A percentile compares a stretch with the other conserved stretches of the same genome.
Evolutionary conservation across 1,284 basidiomycete genomes (phyloP).

Genomic region (Cutaneotrichosporon mucoides): DNA sequence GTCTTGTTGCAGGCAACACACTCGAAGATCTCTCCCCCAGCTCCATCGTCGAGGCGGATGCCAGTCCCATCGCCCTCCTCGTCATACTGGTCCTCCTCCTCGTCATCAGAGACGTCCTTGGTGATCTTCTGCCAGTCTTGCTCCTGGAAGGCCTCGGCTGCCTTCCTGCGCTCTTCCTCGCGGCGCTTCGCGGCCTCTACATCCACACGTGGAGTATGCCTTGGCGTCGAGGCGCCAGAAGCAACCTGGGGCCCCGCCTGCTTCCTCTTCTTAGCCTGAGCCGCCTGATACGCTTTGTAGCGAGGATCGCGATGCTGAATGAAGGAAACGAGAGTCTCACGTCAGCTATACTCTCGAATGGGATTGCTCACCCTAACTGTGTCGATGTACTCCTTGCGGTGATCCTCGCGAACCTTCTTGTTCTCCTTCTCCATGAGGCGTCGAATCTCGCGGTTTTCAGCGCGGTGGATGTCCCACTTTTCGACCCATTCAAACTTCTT

Average conservation of each 20-base stretch:
- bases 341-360: neutral
- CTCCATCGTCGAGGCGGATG: conserved; percentile 31
- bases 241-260: conserved; percentile 4
- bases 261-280: conserved; percentile 48
- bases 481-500: conserved; percentile 92
- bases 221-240: conserved; percentile 20
- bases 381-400: conserved; percentile 89
- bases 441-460: conserved; percentile 78
- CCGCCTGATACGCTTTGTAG: conserved; percentile 67
- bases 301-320: conserved; percentile 91
- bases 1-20: conserved; percentile 93
- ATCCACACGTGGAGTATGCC: conserved; percentile 23
- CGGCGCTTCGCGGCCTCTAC: conserved; percentile 22
- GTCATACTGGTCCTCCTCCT: conserved; percentile 46
- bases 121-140: conserved; percentile 78
- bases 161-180: conserved; percentile 27
- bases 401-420: conserved; percentile 81
- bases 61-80: conserved; percentile 36
- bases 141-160: conserved; percentile 38
- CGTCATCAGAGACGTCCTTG: conserved; percentile 62
- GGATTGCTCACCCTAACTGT: conserved; percentile 65
- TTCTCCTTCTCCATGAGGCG: conserved; percentile 95
- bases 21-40: conserved; percentile 59
- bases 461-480: conserved; percentile 75
- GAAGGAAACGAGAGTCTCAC: conserved; percentile 74